Evolutionary conservation across 176 grass and related monocot genomes (phyloP), one percentile per base, ranked within the genome.

Genomic region (Urochloa ruziziensis): DNA sequence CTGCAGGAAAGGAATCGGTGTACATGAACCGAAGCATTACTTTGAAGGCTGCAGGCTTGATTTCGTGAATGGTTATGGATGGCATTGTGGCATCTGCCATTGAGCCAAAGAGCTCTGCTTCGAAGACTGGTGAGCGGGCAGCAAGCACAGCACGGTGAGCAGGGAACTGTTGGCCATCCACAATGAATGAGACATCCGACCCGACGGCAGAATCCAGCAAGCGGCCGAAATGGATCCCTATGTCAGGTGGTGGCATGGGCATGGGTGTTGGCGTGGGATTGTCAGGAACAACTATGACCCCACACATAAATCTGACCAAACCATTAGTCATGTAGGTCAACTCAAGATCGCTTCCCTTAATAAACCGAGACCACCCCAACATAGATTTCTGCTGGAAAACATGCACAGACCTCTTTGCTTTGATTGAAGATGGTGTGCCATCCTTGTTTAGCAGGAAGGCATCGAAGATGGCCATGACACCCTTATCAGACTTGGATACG

Each of bases 171-270:
- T 34, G 8, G 10, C 29, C 10, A 6, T 19, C 19, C 1, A 56
- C 52, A 56, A 56, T 3, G 52, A 56, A 85, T 9, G 43, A 34
- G 23, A 80, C 65, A 28, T 86, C 84, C 2, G 60, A 28, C 60
- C 27, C 60, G 4, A 30, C 9, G 13, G 63, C 27, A 25, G 23
- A 60, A 25, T 80, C 57, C 37, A 80, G 70, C 39, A 86, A 51
- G 63, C 54, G 19, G 18, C 52, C 77, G 13, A 86, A 37, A 8
- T 86, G 84, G 32, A 36, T n/a, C 14, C 79, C 74, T 37, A 80
- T 33, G 47, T 81, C 78, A 13, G 72, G 49, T 7, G 67, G 42
- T 0, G 78, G 51, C 51, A 54, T 23, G 48, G 48, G 4, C 19
- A 23, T 19, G 7, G 9, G 15, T 9, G 4, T 8, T 1, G 18